Evolutionary conservation across 208 protist genomes (phyloP).

Genomic region (Acanthamoeba rhysodes): DNA sequence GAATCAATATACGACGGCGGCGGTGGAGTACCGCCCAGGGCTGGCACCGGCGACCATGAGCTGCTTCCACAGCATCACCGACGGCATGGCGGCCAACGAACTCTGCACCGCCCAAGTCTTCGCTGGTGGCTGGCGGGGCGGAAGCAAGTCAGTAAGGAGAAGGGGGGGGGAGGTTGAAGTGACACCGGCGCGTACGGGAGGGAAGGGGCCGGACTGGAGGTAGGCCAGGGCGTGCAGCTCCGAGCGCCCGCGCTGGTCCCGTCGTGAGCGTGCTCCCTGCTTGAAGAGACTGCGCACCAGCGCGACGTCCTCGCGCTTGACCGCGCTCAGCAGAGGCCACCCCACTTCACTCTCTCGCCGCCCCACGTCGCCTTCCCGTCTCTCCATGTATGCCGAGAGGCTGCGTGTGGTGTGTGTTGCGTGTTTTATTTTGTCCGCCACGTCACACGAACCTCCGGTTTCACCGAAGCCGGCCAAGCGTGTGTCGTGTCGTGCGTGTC

Average conservation of each 20-base stretch:
- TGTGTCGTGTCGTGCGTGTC: too few relatives aligned
- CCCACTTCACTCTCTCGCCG: too few relatives aligned
- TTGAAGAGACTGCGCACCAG: not conserved
- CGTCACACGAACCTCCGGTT: too few relatives aligned
- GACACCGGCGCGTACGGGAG: not conserved
- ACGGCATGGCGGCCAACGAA: not conserved
- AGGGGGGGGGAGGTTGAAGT: too few relatives aligned
- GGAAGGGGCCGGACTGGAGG: not conserved
- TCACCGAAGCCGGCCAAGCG: too few relatives aligned
- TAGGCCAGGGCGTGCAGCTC: slow-evolving; percentile 11
- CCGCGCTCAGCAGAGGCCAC: not conserved
- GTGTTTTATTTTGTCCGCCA: too few relatives aligned
- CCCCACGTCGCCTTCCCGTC: too few relatives aligned
- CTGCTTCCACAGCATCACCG: not conserved
- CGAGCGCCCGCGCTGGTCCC: not conserved
- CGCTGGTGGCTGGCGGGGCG: not conserved
- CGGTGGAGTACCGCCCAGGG: not conserved
- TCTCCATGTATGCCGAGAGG: too few relatives aligned
- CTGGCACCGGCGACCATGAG: not conserved
- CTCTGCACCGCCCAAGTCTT: not conserved
- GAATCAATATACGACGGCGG: not conserved
- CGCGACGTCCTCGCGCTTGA: not conserved
- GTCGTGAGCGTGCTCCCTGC: not conserved
- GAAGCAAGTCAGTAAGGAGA: too few relatives aligned
- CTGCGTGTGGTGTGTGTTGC: too few relatives aligned